Evolutionary conservation across 2,329 filamentous ascomycete species (phyloP).

Genomic region (Drechmeria coniospora): DNA sequence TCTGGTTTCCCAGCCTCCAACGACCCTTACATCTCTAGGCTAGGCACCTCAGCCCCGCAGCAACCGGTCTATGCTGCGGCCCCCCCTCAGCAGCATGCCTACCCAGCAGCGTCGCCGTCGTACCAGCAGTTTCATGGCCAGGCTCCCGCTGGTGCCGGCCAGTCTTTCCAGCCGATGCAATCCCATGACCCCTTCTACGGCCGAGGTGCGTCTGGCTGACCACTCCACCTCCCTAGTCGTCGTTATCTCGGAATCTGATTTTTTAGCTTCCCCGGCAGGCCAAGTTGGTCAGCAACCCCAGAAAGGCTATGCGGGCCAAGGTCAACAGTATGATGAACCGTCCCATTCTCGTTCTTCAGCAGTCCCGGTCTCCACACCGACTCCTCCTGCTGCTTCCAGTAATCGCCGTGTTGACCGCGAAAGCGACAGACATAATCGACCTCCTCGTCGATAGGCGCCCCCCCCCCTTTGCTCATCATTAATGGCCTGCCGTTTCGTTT

Average conservation of each 20-base stretch:
- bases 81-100: slow-evolving; percentile 15
- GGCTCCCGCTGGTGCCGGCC: slow-evolving; percentile 16
- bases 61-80: slow-evolving; percentile 18
- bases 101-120: slow-evolving; percentile 14
- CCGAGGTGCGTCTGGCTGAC: slow-evolving; percentile 41
- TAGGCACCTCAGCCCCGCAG: slow-evolving; percentile 14
- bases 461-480: slow-evolving; percentile 5
- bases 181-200: slow-evolving; percentile 39
- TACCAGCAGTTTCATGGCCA: slow-evolving; percentile 19
- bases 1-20: slow-evolving; percentile 9
- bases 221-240: slow-evolving; percentile 5
- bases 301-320: slow-evolving; percentile 26
- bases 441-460: slow-evolving; percentile 19
- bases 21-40: slow-evolving; percentile 18
- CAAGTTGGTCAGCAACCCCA: slow-evolving; percentile 15
- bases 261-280: slow-evolving; percentile 38
- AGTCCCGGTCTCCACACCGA: slow-evolving; percentile 23
- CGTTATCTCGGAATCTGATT: slow-evolving; percentile 23
- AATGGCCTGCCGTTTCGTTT: slow-evolving; percentile 4
- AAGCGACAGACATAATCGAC: slow-evolving; percentile 24
- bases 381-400: slow-evolving; percentile 19
- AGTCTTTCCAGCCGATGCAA: slow-evolving; percentile 24
- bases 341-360: slow-evolving; percentile 22
- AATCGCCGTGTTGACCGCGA: slow-evolving; percentile 27
- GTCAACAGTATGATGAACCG: slow-evolving; percentile 35